These are phyloP conservation scores for Phallus indusiatus DNA, from an alignment of 768 basidiomycete genomes.

Conservation along the genomic window DNA sequence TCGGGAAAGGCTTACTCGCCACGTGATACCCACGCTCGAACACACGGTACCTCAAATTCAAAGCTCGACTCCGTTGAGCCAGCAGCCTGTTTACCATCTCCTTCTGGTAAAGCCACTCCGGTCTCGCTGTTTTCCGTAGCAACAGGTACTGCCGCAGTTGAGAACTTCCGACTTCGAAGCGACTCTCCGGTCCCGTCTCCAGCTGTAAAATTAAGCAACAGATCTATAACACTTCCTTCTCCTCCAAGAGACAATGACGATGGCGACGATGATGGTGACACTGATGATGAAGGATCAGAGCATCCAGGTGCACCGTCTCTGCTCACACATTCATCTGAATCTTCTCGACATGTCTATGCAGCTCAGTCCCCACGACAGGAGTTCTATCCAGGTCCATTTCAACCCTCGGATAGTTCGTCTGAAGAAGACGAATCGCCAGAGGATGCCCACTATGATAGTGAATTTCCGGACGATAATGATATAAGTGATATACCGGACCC, in stretches of 20 bases:
- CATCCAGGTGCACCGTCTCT: neutral
- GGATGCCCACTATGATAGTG: no score
- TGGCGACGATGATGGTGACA: neutral
- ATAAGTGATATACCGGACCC: neutral
- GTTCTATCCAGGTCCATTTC: neutral
- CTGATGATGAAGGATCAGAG: neutral
- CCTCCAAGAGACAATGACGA: neutral
- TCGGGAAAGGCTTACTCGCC: no score
- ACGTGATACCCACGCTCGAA: no score
- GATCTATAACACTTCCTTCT: neutral
- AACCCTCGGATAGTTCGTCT: neutral
- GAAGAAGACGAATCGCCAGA: neutral
- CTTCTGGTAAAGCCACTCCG: neutral
- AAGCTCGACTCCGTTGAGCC: no score
- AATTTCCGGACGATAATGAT: neutral
- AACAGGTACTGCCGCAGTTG: neutral
- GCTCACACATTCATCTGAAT: neutral
- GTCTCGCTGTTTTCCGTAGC: neutral
- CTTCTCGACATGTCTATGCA: neutral
- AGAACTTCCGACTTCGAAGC: neutral
- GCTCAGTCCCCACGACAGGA: neutral
- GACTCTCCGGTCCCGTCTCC: neutral
- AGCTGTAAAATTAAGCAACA: no score
- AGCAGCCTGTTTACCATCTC: neutral
- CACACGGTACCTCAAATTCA: no score